Conservation (phyloP, 2,329 filamentous ascomycete species). For the Phyllosticta ampelicida region DNA sequence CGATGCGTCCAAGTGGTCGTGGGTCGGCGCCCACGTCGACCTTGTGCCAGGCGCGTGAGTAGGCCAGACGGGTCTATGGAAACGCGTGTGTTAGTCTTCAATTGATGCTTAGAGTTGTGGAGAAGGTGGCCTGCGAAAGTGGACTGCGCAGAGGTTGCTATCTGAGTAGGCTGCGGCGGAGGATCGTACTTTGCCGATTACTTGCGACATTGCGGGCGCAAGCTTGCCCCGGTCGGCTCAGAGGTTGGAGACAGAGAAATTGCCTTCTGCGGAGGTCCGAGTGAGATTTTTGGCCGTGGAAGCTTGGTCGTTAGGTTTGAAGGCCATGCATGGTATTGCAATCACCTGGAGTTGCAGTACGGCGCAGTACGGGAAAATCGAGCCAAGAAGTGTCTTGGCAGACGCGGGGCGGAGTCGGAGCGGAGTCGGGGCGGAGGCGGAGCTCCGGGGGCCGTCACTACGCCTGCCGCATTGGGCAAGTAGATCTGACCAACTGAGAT, state of each 20-base stretch:
- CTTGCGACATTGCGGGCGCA: slow-evolving; percentile 58
- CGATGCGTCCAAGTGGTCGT: slow-evolving; percentile 80
- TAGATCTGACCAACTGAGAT: neutral
- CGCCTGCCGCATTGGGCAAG: neutral
- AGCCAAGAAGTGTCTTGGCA: slow-evolving; percentile 4
- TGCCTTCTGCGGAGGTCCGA: neutral
- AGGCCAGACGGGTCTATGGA: slow-evolving; percentile 79
- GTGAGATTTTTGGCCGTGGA: neutral
- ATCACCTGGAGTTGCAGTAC: slow-evolving; percentile 2
- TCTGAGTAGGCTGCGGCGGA: slow-evolving; percentile 1
- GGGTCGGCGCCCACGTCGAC: slow-evolving; percentile 57
- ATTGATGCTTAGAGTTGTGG: neutral
- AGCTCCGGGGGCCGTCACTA: neutral
- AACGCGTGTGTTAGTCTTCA: neutral
- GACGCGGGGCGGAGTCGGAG: neutral
- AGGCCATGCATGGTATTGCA: neutral
- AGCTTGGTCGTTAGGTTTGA: neutral
- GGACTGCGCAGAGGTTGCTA: neutral
- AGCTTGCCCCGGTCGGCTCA: slow-evolving; percentile 18
- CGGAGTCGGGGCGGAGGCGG: neutral
- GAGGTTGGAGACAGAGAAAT: neutral
- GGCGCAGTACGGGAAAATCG: slow-evolving; percentile 7
- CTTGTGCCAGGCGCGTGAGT: slow-evolving; percentile 93
- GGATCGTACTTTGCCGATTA: slow-evolving; percentile 57
- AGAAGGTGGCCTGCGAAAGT: neutral